Base-by-base conservation (phyloP, 2,329 filamentous ascomycete genomes). In the Ophiocordyceps camponoti-floridani region DNA sequence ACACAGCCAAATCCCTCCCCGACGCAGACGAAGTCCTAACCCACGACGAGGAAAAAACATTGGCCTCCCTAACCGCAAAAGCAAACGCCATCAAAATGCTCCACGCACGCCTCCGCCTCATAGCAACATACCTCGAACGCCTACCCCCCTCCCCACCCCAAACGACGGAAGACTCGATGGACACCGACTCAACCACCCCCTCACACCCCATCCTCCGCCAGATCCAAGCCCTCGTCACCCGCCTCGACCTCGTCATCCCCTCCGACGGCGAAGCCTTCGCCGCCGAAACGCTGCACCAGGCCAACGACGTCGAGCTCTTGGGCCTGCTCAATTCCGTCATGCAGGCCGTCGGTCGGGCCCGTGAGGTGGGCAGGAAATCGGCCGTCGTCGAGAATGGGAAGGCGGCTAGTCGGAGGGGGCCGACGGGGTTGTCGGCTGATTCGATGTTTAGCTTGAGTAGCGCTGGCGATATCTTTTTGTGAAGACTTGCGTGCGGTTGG, bases 21-120 rank as follows among this genome's bases (percentile, higher is more conserved):
- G 64, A 69, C 46, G 41, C 43, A 2, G 42, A 41, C 5, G 59
- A 62, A 33, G 55, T 67, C 42, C 62, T 80, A n/a, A 70, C 69
- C 0, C 62, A 66, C 16, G 74, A 75, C 48, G 76, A 80, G 48
- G 71, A 78, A 45, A 75, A 80, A 58, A 67, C 73, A 56, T 68
- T 80, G 45, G 68, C 74, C 26, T 66, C 74, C 14, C 75, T 98
- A 19, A 91, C 81, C 27, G 83, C 87, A 48, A 94, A 94, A 55
- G 75, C 82, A 49, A 96, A 95, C 61, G 88, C 91, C 26, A 82
- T 95, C 56, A 89, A 87, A 64, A 95, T 94, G 79, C 76, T 98
- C 27, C 80, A 89, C 55, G 76, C 79, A 7, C 77, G 84, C 43
- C 76, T 91, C 52, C 71, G 74, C 41, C 72, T 89, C 46, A 73